phyloP scores from a whole-genome alignment of 345 rosid species.

The Brassica nigra region DNA sequence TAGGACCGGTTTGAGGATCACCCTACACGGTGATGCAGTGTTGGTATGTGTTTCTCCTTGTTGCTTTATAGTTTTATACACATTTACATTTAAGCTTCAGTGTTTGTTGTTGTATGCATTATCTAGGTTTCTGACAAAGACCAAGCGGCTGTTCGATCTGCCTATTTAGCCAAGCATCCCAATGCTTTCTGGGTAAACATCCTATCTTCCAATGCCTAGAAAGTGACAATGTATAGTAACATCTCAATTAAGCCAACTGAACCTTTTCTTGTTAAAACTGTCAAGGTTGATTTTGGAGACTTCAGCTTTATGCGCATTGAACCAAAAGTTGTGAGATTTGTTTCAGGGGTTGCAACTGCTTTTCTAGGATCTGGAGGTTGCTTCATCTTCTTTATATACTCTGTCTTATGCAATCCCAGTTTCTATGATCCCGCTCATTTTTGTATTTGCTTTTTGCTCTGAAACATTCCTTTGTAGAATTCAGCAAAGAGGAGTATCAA shows the following conservation, averaged over 20 bases:
- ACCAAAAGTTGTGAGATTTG: slow-evolving; percentile 80
- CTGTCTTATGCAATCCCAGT: not conserved
- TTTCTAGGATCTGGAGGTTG: slow-evolving; percentile 93
- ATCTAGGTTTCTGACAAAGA: slow-evolving; percentile 71
- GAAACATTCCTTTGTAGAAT: slow-evolving; percentile 49
- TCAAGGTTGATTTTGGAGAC: slow-evolving; percentile 96
- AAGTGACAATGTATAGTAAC: not conserved
- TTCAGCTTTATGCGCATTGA: slow-evolving; percentile 79
- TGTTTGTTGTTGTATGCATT: slow-evolving; percentile 13
- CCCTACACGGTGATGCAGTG: slow-evolving; percentile 83
- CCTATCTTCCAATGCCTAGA: slow-evolving; percentile 17
- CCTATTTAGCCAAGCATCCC: slow-evolving; percentile 87
- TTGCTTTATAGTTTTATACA: not conserved
- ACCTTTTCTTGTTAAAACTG: slow-evolving; percentile 22
- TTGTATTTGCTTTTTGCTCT: not conserved
- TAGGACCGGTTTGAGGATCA: slow-evolving; percentile 80
- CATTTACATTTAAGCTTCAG: not conserved
- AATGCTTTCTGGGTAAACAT: slow-evolving; percentile 86
- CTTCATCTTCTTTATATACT: slow-evolving; percentile 30
- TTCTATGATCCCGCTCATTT: not conserved
- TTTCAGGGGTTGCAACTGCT: slow-evolving; percentile 92
- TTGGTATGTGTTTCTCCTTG: slow-evolving; percentile 51
- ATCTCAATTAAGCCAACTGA: slow-evolving; percentile 22
- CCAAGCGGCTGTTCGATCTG: slow-evolving; percentile 59
- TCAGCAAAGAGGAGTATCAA: slow-evolving; percentile 67